These are phyloP conservation scores for Mycosphaerelloides madeirae DNA, from an alignment of 2,329 filamentous ascomycete species.

Conservation along the genomic window DNA sequence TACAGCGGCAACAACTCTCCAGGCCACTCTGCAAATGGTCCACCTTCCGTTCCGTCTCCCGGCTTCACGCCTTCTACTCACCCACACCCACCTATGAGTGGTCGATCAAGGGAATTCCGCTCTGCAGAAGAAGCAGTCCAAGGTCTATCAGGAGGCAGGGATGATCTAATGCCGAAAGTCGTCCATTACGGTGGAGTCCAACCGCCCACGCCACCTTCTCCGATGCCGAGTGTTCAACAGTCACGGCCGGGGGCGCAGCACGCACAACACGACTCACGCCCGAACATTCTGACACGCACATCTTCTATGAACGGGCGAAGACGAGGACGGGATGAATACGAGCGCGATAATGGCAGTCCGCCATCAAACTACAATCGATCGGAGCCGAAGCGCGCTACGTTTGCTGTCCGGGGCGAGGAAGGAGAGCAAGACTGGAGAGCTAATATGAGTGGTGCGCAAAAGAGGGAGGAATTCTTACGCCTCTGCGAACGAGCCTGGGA, in stretches of 20 bases:
- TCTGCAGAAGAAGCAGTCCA: conserved; percentile 94
- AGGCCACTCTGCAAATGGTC: conserved; percentile 59
- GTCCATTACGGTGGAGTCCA: conserved; percentile 95
- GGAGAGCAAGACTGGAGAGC: conserved; percentile 54
- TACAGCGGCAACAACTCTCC: conserved; percentile 52
- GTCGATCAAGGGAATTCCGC: conserved; percentile 77
- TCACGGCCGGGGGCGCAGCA: conserved; percentile 17
- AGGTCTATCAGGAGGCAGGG: conserved; percentile 81
- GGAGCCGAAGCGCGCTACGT: conserved; percentile 52
- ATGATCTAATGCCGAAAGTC: conserved; percentile 85
- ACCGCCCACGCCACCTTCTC: conserved; percentile 85
- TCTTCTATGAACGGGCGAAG: conserved; percentile 61
- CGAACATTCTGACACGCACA: conserved; percentile 27
- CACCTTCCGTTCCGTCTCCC: conserved; percentile 71
- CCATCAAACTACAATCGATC: conserved; percentile 57
- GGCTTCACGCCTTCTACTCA: conserved; percentile 57
- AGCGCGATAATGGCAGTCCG: conserved; percentile 77
- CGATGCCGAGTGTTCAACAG: conserved; percentile 45
- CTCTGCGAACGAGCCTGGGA: conserved; percentile 92
- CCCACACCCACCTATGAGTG: conserved; percentile 47
- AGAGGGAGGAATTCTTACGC: conserved; percentile 87
- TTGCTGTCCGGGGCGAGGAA: conserved; percentile 26
- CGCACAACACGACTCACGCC: conserved; percentile 31
- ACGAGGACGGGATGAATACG: conserved; percentile 83
- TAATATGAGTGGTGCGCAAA: conserved; percentile 76